A percentile compares a stretch with the other conserved stretches of the same genome.
Conservation (phyloP, 2,329 filamentous ascomycete species). For the Aspergillus sp. region DNA sequence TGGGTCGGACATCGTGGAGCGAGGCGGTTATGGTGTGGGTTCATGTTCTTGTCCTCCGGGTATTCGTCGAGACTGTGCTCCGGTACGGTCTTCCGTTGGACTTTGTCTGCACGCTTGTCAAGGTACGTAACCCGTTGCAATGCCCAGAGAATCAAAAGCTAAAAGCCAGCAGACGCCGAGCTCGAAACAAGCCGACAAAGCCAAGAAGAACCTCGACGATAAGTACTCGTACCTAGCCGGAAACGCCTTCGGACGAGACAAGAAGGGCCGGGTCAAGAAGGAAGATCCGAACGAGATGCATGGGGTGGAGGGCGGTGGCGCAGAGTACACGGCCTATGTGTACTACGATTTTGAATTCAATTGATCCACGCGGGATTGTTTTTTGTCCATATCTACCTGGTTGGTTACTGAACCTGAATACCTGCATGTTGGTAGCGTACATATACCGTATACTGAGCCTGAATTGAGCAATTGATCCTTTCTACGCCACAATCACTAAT, state of each 20-base stretch:
- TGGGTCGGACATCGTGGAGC: constrained; percentile 90
- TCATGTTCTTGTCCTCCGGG: constrained; percentile 83
- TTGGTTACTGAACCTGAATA: constrained; percentile 9
- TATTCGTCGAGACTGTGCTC: constrained; percentile 98
- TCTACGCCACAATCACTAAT: background rate
- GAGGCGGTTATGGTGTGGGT: constrained; percentile 96
- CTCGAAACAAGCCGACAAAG: constrained; percentile 76
- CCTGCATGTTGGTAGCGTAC: constrained; percentile 9
- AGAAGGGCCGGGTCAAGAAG: constrained; percentile 86
- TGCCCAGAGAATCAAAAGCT: background rate
- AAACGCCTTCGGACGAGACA: constrained; percentile 90
- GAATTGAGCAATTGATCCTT: constrained; percentile 1
- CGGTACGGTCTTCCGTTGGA: constrained; percentile 90
- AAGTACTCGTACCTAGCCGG: constrained; percentile 90
- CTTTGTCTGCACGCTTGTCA: constrained; percentile 80
- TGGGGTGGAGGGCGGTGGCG: constrained; percentile 64
- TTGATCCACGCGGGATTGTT: constrained; percentile 24
- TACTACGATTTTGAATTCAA: constrained; percentile 91
- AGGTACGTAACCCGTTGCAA: constrained; percentile 57
- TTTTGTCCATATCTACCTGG: constrained; percentile 3
- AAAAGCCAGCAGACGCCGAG: constrained; percentile 63
- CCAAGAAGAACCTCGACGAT: constrained; percentile 74
- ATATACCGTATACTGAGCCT: constrained; percentile 8
- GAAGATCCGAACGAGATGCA: constrained; percentile 91
- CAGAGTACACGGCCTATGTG: constrained; percentile 93